A percentile compares a stretch with the other conserved stretches of the same genome.
Conservation (phyloP, 768 basidiomycete species). For the Tylopilus rubrobrunneus region DNA sequence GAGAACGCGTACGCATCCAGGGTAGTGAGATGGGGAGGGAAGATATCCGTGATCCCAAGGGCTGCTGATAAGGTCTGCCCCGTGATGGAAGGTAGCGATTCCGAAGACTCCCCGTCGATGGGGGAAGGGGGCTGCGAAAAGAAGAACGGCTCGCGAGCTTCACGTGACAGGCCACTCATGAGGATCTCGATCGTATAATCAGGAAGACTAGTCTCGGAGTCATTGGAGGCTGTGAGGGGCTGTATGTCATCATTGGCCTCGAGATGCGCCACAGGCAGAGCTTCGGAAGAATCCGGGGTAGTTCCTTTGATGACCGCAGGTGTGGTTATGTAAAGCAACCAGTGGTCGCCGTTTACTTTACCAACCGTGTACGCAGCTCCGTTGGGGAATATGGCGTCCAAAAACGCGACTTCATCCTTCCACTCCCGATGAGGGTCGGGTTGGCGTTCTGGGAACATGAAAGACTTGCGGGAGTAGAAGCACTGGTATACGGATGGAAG, state of each 20-base stretch:
- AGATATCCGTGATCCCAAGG: slow-evolving; percentile 79
- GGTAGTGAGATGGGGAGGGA: slow-evolving; percentile 72
- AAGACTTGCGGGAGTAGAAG: slow-evolving; percentile 97
- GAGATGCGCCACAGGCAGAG: slow-evolving; percentile 13
- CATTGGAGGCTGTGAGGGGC: slow-evolving; percentile 1
- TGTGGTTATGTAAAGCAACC: slow-evolving; percentile 89
- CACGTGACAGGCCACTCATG: slow-evolving; percentile 84
- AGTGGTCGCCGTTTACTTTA: slow-evolving; percentile 97
- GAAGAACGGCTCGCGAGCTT: slow-evolving; percentile 79
- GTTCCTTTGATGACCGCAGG: slow-evolving; percentile 39
- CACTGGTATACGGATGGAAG: slow-evolving; percentile 77
- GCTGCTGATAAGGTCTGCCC: slow-evolving; percentile 52
- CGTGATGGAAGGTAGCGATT: slow-evolving; percentile 20
- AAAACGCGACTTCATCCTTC: slow-evolving; percentile 87
- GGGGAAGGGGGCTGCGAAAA: slow-evolving; percentile 41
- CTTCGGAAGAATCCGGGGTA: slow-evolving; percentile 17
- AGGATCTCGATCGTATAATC: slow-evolving; percentile 98
- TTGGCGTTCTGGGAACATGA: slow-evolving; percentile 99
- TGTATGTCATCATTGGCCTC: slow-evolving; percentile 11
- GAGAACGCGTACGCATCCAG: slow-evolving; percentile 92
- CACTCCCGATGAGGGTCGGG: slow-evolving; percentile 90
- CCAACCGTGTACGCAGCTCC: slow-evolving; percentile 96
- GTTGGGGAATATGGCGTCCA: slow-evolving; percentile 84
- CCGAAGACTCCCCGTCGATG: slow-evolving; percentile 47
- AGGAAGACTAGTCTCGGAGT: slow-evolving; percentile 22